Percentiles rank a stretch among this genome's conserved stretches.
Evolutionary conservation across 345 rosid genomes (phyloP).

Genomic region (Psidium friedrichsthalianum): DNA sequence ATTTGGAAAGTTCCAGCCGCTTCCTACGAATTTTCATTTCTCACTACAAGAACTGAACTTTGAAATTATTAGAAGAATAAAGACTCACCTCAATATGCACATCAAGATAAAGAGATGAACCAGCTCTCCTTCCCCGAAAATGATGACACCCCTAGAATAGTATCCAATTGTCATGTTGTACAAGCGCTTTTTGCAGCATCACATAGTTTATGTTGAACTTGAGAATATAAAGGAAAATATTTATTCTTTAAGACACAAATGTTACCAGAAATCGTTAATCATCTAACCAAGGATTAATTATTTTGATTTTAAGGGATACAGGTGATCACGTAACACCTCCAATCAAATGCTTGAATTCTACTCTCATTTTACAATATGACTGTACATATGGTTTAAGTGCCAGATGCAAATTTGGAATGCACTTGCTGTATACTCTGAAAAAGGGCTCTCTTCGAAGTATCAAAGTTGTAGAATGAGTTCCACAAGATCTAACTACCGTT

Average conservation of each 20-base stretch:
- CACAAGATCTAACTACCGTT: neutral
- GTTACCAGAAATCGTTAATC: neutral
- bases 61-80: neutral
- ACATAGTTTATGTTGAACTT: neutral
- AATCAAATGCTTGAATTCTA: neutral
- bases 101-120: constrained; percentile 79
- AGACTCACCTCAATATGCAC: constrained; percentile 80
- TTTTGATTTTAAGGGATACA: neutral
- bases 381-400: neutral
- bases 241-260: neutral
- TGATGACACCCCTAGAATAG: constrained; percentile 77
- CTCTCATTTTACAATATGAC: neutral
- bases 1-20: neutral
- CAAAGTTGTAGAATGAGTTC: neutral
- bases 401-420: neutral
- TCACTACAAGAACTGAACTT: neutral
- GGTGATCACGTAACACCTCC: neutral
- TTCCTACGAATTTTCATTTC: neutral
- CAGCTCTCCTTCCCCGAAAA: constrained; percentile 93
- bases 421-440: neutral
- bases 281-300: neutral
- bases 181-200: neutral
- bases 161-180: neutral
- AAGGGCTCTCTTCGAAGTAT: neutral
- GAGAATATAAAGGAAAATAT: neutral